These are phyloP conservation scores for Omphalotus guepiniiformis DNA, from an alignment of 768 basidiomycete genomes.

Conservation along the genomic window DNA sequence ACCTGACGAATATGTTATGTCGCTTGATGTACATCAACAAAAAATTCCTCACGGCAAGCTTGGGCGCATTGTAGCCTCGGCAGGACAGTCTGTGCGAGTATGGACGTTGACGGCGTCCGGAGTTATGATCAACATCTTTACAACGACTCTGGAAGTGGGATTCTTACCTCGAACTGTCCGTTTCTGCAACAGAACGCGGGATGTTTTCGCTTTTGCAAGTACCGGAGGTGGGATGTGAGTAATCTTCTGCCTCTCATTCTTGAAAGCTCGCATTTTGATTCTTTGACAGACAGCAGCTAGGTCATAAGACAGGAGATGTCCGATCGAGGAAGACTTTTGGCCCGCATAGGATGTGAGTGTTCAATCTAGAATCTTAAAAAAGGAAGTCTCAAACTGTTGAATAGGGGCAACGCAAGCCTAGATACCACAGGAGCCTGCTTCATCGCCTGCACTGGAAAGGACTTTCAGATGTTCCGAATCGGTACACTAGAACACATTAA, in stretches of 20 bases:
- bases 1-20: not conserved
- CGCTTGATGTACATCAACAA: not conserved
- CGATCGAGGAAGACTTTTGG: not conserved
- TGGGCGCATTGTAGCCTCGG: not conserved
- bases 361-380: too few species aligned
- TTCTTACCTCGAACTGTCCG: not conserved
- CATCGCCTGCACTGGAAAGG: constrained; percentile 1
- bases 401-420: too few species aligned
- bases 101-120: not conserved
- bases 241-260: not conserved
- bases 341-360: not conserved
- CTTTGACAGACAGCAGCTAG: not conserved
- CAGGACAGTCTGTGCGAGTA: too few species aligned
- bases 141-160: not conserved
- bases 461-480: constrained; percentile 2
- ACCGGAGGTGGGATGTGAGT: not conserved
- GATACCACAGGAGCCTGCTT: too few species aligned
- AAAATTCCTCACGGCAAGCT: not conserved
- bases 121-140: not conserved
- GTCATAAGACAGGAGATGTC: constrained; percentile 1
- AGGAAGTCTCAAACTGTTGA: too few species aligned
- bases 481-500: not conserved
- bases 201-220: not conserved
- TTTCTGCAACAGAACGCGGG: not conserved
- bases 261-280: not conserved